A percentile compares a stretch with the other conserved stretches of the same genome.
Conservation (phyloP, 768 basidiomycete genomes). For the Boletus sp. region DNA sequence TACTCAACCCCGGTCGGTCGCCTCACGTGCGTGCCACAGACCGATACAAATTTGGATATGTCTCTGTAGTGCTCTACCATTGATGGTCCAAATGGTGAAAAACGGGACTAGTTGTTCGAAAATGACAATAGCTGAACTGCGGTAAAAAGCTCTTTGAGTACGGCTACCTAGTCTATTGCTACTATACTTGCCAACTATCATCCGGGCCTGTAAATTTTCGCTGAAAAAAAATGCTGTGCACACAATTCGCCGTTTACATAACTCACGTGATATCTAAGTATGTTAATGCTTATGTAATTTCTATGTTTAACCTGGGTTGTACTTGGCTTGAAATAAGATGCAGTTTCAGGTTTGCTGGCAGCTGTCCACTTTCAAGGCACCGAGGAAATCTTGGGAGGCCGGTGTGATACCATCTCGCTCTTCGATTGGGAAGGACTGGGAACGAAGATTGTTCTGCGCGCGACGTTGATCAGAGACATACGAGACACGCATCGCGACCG, state of each 20-base stretch:
- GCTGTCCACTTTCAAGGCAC: background rate
- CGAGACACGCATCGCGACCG: background rate
- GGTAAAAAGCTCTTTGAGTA: background rate
- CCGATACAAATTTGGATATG: conserved; percentile 14
- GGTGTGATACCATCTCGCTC: too few species aligned
- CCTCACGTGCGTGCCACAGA: conserved; percentile 25
- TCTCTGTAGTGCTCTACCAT: background rate
- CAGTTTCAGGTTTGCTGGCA: too few species aligned
- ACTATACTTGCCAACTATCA: too few species aligned
- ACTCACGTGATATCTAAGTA: too few species aligned
- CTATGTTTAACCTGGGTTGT: too few species aligned
- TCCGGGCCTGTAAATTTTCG: too few species aligned
- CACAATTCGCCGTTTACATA: too few species aligned
- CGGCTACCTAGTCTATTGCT: background rate
- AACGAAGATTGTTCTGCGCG: too few species aligned
- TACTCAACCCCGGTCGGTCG: background rate
- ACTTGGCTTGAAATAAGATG: too few species aligned
- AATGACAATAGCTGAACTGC: background rate
- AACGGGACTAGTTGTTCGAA: background rate
- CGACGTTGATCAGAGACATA: too few species aligned
- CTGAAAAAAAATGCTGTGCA: too few species aligned
- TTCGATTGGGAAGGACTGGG: background rate
- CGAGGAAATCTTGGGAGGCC: background rate
- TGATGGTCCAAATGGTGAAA: background rate
- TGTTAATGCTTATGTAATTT: too few species aligned